Evolutionary conservation across 2,329 filamentous ascomycete species (phyloP).

Genomic region (Ophiostoma ulmi): DNA sequence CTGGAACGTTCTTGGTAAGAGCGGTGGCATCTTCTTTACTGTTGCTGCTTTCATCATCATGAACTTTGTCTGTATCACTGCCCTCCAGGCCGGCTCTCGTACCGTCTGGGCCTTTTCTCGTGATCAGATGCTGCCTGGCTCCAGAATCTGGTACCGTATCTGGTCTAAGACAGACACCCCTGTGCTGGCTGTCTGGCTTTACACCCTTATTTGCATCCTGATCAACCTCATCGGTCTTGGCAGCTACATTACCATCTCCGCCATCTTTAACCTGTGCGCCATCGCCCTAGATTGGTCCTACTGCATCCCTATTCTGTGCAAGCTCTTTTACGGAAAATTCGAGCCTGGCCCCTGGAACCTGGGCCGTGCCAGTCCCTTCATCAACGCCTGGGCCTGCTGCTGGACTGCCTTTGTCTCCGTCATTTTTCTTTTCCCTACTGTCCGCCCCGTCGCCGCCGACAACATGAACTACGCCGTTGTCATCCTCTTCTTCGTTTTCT

Average conservation of each 20-base stretch:
- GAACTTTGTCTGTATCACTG: constrained; percentile 55
- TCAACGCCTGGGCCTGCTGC: constrained; percentile 46
- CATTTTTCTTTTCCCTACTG: constrained; percentile 51
- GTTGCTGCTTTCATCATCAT: constrained; percentile 54
- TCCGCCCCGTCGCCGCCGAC: constrained; percentile 41
- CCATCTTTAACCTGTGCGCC: constrained; percentile 51
- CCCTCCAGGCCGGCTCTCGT: constrained; percentile 49
- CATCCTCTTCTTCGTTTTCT: constrained; percentile 44
- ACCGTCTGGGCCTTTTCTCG: constrained; percentile 53
- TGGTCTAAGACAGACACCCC: constrained; percentile 47
- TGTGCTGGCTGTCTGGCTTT: constrained; percentile 52
- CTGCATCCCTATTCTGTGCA: constrained; percentile 53
- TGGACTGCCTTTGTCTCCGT: constrained; percentile 51
- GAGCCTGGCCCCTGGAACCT: constrained; percentile 49
- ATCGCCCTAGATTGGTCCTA: constrained; percentile 53
- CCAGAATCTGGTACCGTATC: constrained; percentile 46
- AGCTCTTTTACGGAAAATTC: constrained; percentile 46
- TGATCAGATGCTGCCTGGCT: constrained; percentile 46
- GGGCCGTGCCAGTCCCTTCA: constrained; percentile 37
- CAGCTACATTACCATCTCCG: constrained; percentile 48
- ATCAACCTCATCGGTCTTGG: constrained; percentile 57
- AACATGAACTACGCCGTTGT: constrained; percentile 54
- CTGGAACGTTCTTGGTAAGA: constrained; percentile 52
- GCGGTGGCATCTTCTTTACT: constrained; percentile 50
- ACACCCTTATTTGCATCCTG: constrained; percentile 48